Percentiles rank a stretch among this genome's conserved stretches.
phyloP scores from a whole-genome alignment of 805 yeast species.

The Hanseniaspora guilliermondii region DNA sequence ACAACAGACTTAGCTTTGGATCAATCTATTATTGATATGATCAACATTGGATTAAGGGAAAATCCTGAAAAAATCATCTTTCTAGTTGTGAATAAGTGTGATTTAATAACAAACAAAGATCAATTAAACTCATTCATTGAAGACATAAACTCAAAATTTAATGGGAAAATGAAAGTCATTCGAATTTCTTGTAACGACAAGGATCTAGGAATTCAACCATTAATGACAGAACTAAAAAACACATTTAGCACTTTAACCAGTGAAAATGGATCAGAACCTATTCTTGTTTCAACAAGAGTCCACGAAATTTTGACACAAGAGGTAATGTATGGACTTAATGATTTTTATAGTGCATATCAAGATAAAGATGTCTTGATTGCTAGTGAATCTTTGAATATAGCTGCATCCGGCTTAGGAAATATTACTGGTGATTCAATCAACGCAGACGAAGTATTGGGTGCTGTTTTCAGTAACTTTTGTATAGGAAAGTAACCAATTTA shows the following conservation, averaged over 20 bases:
- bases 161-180: constrained; percentile 19
- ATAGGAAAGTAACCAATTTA: constrained; percentile 56
- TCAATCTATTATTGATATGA: constrained; percentile 21
- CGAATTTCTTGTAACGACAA: constrained; percentile 49
- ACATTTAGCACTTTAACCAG: constrained; percentile 39
- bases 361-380: constrained; percentile 63
- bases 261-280: constrained; percentile 45
- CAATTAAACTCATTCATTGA: neutral
- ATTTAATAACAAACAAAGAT: constrained; percentile 27
- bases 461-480: constrained; percentile 83
- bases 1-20: constrained; percentile 21
- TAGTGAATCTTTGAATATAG: constrained; percentile 55
- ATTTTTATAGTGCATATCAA: constrained; percentile 40
- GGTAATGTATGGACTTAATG: constrained; percentile 61
- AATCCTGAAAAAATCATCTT: constrained; percentile 24
- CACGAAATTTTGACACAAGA: constrained; percentile 65
- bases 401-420: constrained; percentile 80
- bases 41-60: constrained; percentile 19
- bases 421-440: constrained; percentile 85
- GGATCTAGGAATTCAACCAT: constrained; percentile 40
- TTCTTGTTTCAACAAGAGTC: constrained; percentile 61
- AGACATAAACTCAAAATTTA: constrained; percentile 19
- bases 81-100: constrained; percentile 49
- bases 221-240: constrained; percentile 32
- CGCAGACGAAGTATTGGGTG: constrained; percentile 80